These are phyloP conservation scores for Pseudodiploospora longispora DNA, from an alignment of 2,329 filamentous ascomycete species.

Conservation along the genomic window DNA sequence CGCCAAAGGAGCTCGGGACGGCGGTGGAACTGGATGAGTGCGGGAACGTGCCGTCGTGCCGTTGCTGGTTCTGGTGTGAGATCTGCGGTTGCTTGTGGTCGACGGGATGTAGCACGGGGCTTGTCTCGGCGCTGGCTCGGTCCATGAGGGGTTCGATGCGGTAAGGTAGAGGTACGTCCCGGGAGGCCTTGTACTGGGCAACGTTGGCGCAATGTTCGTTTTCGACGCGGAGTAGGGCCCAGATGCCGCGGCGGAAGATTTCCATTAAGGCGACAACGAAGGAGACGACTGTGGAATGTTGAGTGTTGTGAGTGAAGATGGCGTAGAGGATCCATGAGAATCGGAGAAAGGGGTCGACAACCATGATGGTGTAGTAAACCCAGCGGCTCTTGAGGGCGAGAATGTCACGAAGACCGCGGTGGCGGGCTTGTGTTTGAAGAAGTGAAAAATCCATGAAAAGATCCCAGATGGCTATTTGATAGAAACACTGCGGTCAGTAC, in stretches of 20 bases:
- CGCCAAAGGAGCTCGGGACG: constrained; percentile 13
- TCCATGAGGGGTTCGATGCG: constrained; percentile 44
- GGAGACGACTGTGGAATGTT: constrained; percentile 75
- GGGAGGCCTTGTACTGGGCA: constrained; percentile 76
- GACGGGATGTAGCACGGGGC: constrained; percentile 11
- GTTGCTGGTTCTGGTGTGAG: constrained; percentile 2
- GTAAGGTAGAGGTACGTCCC: constrained; percentile 84
- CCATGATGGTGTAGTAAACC: constrained; percentile 82
- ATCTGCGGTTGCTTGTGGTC: constrained; percentile 5
- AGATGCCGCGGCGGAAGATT: constrained; percentile 76
- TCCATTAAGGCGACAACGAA: constrained; percentile 75
- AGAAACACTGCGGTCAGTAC: neutral
- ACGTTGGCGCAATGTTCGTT: constrained; percentile 97
- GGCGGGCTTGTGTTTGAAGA: constrained; percentile 64
- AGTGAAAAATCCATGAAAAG: constrained; percentile 93
- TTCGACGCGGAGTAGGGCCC: constrained; percentile 89
- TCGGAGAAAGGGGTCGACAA: constrained; percentile 73
- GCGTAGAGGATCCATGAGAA: constrained; percentile 95
- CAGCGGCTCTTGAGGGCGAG: constrained; percentile 71
- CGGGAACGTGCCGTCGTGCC: constrained; percentile 3
- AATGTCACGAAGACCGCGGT: constrained; percentile 65
- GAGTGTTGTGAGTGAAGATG: constrained; percentile 68
- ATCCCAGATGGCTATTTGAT: constrained; percentile 70
- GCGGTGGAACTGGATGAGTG: constrained; percentile 13
- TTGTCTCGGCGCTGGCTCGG: constrained; percentile 29